Base-by-base conservation (phyloP, 192 early-diverging fungal species). In the Umbelopsis sp. region DNA sequence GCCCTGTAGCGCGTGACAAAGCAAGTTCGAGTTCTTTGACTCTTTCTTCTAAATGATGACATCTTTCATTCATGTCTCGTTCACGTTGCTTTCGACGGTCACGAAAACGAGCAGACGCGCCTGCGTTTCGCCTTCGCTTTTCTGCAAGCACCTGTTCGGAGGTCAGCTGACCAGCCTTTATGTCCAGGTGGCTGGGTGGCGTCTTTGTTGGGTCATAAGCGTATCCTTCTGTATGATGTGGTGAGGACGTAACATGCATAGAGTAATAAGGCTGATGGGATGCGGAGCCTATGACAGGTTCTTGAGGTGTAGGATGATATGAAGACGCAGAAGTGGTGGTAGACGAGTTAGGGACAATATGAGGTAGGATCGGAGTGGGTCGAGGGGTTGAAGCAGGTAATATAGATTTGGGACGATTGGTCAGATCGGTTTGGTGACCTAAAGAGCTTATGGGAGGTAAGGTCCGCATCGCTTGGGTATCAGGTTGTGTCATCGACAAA, bases 21-120 rank as follows among this genome's bases (percentile, higher is more conserved):
- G 77, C 74, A 56, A 45, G 43, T 45, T 81, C 82, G 6, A 83
- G 47, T 45, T 75, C 75, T 54, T 68, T 70, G 14, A 75, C 70
- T 21, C 75, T 59, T 14, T 43, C 22, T 66, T 90, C 87, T 12
- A 90, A 71, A 16, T 76, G 78, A 70, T 82, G 41, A 65, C 86
- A 90, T 71, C 83, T 79, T 17, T 83, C 76, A 21, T 81, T 77
- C 70, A 87, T 80, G 43, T 87, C 89, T 34, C 82, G 75, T 71
- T 88, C 89, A 14, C 87, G 82, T 68, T 87, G 83, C 62, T 90
- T 90, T 68, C 89, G 82, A 2, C 89, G 87, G 59, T 87, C 86
- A 50, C 89, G 82, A 71, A 90, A 90, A 43, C 89, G 66, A 6
- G 89, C 87, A 9, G 87, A 88, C 0, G 89, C 89, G 53, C 80